Percentiles rank a stretch among this genome's conserved stretches.
Conservation (phyloP, 1,284 basidiomycete genomes). For the Trichosporon sp. region DNA sequence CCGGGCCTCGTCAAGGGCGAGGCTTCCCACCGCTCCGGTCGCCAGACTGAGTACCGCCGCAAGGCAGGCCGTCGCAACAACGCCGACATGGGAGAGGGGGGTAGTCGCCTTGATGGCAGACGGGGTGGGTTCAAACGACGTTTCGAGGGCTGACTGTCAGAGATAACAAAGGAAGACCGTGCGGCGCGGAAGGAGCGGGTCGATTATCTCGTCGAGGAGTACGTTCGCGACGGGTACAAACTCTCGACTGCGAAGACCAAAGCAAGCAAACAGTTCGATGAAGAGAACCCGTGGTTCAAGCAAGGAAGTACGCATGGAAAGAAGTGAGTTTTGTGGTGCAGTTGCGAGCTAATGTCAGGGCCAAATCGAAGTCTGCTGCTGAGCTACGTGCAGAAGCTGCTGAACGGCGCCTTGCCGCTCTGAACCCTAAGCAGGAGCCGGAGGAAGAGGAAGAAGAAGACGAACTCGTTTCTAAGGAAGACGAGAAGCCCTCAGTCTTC, state of each 20-base stretch:
- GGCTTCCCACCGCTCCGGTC: slow-evolving; percentile 39
- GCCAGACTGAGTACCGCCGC: slow-evolving; percentile 40
- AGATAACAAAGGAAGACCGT: slow-evolving; percentile 39
- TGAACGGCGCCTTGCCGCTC: slow-evolving; percentile 30
- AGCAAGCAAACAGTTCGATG: slow-evolving; percentile 33
- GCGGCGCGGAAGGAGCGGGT: slow-evolving; percentile 30
- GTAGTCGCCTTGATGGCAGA: slow-evolving; percentile 35
- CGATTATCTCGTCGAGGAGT: slow-evolving; percentile 18
- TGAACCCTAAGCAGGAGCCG: not conserved
- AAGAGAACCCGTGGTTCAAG: slow-evolving; percentile 41
- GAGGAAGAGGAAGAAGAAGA: not conserved
- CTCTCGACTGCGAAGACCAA: slow-evolving; percentile 28
- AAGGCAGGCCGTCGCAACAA: slow-evolving; percentile 37
- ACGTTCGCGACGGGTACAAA: slow-evolving; percentile 24
- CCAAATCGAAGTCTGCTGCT: slow-evolving; percentile 41
- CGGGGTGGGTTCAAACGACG: slow-evolving; percentile 22
- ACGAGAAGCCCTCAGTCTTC: slow-evolving; percentile 1
- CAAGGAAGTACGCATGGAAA: slow-evolving; percentile 40
- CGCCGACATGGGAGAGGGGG: slow-evolving; percentile 40
- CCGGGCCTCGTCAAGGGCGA: slow-evolving; percentile 40
- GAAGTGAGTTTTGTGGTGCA: slow-evolving; percentile 23
- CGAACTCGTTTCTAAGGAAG: slow-evolving; percentile 3
- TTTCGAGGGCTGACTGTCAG: slow-evolving; percentile 16
- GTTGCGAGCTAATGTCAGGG: slow-evolving; percentile 21
- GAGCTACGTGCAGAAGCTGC: slow-evolving; percentile 40